Percentiles rank a stretch among this genome's conserved stretches.
Conservation (phyloP, 2,329 filamentous ascomycete genomes). For the Penicillium sp. region DNA sequence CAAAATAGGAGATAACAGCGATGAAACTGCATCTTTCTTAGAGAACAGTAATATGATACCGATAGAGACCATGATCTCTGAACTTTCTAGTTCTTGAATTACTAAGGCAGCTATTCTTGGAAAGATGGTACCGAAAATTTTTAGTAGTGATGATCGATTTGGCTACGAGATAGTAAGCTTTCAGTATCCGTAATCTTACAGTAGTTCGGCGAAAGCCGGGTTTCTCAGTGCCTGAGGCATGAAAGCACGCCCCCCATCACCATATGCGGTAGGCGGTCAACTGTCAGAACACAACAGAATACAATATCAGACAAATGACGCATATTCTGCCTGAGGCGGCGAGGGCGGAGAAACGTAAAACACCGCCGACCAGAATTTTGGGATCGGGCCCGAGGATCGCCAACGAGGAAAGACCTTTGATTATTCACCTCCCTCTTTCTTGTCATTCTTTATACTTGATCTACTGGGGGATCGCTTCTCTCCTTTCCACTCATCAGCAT, state of each 20-base stretch:
- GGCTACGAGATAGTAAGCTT: neutral
- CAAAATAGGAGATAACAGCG: no score
- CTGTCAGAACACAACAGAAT: neutral
- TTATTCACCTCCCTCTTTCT: slow-evolving; percentile 9
- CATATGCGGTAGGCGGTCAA: neutral
- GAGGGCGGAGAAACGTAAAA: slow-evolving; percentile 37
- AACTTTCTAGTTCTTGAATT: neutral
- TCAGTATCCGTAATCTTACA: neutral
- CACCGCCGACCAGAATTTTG: slow-evolving; percentile 40
- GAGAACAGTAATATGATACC: no score
- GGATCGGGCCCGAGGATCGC: slow-evolving; percentile 24
- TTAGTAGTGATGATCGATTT: neutral
- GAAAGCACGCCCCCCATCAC: neutral
- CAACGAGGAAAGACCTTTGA: slow-evolving; percentile 1
- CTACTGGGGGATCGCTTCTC: slow-evolving; percentile 23
- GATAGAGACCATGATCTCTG: no score
- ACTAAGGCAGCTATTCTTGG: slow-evolving; percentile 15
- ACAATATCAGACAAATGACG: slow-evolving; percentile 10
- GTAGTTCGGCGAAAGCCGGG: neutral
- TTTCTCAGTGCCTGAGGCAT: neutral
- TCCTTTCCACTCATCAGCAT: slow-evolving; percentile 22
- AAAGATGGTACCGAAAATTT: slow-evolving; percentile 11
- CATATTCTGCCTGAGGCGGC: slow-evolving; percentile 32
- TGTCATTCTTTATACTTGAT: slow-evolving; percentile 26
- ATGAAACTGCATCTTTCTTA: no score